Evolutionary conservation across 331 rosid genomes (phyloP), one percentile per base, ranked within the genome.

Genomic region (Malus hybrid): DNA sequence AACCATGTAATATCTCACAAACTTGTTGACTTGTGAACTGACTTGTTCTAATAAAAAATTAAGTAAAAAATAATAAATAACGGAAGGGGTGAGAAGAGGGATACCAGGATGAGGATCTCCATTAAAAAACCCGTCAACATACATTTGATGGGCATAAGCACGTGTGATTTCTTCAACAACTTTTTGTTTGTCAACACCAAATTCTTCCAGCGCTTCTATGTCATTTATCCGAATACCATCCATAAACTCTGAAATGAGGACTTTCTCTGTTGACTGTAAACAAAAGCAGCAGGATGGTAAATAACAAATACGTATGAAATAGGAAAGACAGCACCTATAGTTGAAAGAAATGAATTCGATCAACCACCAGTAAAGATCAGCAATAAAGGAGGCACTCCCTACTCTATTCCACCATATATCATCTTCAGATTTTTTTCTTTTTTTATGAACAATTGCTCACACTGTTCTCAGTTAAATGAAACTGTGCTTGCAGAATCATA

Each of bases 81-180:
- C 1, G 22, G 52, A 74, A 44, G 55, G 22, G 71, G 14, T 42
- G 13, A 0, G 39, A 59, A 59, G 74, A 33, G 57, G 78, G 52
- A 78, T 86, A 92, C 99, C 99, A 11, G 97, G 99, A 88, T 95
- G 99, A 57, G 99, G 99, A 73, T 95, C 99, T 79, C 99, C 97
- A 39, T 95, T 95, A 77, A 95, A 95, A 85, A 95, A 90, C 50
- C 99, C 99, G 84, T 95, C 99, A 77, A 95, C 79, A 81, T 90
- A 95, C 81, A 95, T 95, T 85, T 95, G 97, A 73, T 93, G 98
- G 42, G 97, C 93, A 76, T 95, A 93, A 55, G 98, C 97, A 39
- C 96, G 93, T 73, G 99, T 90, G 72, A 94, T 92, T 87, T 92
- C 96, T 88, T 95, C 97, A 76, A 95, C 86, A 76, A 95, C 71